Evolutionary conservation across 192 early-diverging fungal genomes (phyloP).

Genomic region (Entomortierella chlamydospora): DNA sequence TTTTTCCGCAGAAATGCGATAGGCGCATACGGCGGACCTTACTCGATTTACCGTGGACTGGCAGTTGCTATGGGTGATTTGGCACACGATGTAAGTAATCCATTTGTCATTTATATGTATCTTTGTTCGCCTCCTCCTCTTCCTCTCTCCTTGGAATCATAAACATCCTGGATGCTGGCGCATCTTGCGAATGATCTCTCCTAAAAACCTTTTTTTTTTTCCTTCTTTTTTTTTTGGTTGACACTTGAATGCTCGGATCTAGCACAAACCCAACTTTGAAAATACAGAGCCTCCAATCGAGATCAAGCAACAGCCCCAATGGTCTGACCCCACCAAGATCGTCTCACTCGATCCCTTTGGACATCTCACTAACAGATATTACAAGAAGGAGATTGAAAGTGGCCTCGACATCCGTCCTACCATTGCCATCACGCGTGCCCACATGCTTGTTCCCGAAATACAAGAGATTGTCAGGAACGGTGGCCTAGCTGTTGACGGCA

Average conservation of each 20-base stretch:
- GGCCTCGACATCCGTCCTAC: slow-evolving; percentile 91
- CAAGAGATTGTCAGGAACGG: slow-evolving; percentile 76
- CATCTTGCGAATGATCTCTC: not conserved
- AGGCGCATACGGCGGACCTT: slow-evolving; percentile 92
- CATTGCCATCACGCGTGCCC: slow-evolving; percentile 94
- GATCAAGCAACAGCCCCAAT: slow-evolving; percentile 83
- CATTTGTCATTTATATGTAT: not conserved
- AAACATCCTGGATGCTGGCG: no score
- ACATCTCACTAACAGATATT: slow-evolving; percentile 77
- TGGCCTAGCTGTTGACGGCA: slow-evolving; percentile 80
- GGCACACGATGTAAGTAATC: slow-evolving; percentile 49
- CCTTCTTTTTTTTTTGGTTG: not conserved
- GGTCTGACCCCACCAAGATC: slow-evolving; percentile 89
- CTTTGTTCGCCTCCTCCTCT: not conserved
- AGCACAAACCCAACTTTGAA: slow-evolving; percentile 87
- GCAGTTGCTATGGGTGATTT: slow-evolving; percentile 93
- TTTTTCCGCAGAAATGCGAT: slow-evolving; percentile 92
- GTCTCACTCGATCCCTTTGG: slow-evolving; percentile 96
- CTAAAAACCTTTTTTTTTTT: not conserved
- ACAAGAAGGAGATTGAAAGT: slow-evolving; percentile 65
- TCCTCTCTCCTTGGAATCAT: not conserved
- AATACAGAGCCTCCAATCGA: slow-evolving; percentile 88
- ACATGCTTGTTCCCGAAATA: slow-evolving; percentile 94
- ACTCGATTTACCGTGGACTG: slow-evolving; percentile 91
- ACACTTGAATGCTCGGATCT: slow-evolving; percentile 45